phyloP scores from a whole-genome alignment of 306 rosid genomes.

The Begonia masoniana region DNA sequence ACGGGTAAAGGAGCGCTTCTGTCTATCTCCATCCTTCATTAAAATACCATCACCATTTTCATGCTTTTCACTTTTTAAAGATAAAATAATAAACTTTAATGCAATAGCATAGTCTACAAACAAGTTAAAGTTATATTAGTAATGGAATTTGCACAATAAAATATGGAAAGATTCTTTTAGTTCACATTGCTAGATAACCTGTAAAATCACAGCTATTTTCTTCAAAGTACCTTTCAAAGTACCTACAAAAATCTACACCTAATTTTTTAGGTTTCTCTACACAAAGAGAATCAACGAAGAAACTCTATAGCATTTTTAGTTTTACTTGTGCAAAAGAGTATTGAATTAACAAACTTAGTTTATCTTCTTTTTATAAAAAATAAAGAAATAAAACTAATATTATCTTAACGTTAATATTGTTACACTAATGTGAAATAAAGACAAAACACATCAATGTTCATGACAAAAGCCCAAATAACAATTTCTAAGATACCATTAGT shows the following conservation, averaged over 20 bases:
- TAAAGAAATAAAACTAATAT: slow-evolving; percentile 14
- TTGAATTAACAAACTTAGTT: background rate
- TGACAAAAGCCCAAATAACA: too few species aligned
- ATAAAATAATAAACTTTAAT: slow-evolving; percentile 26
- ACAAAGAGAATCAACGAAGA: slow-evolving; percentile 60
- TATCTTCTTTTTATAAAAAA: too few species aligned
- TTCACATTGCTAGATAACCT: slow-evolving; percentile 20
- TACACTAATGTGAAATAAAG: too few species aligned
- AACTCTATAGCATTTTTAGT: slow-evolving; percentile 32
- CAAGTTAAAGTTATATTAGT: slow-evolving; percentile 7
- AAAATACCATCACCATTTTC: slow-evolving; percentile 28
- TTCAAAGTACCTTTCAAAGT: slow-evolving; percentile 43
- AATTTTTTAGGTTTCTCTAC: slow-evolving; percentile 42
- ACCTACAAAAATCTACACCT: slow-evolving; percentile 42
- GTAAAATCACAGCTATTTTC: slow-evolving; percentile 33
- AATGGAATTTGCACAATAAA: background rate
- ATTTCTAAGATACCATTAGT: too few species aligned
- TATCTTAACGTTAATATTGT: too few species aligned
- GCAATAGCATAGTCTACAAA: slow-evolving; percentile 63
- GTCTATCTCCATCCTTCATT: slow-evolving; percentile 29
- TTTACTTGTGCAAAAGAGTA: slow-evolving; percentile 34
- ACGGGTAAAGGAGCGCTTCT: slow-evolving; percentile 27
- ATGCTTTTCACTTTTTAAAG: slow-evolving; percentile 26
- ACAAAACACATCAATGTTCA: too few species aligned
- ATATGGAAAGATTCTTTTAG: slow-evolving; percentile 1